phyloP scores from a whole-genome alignment of 495 filamentous ascomycete genomes.

The Penicillium lividum region DNA sequence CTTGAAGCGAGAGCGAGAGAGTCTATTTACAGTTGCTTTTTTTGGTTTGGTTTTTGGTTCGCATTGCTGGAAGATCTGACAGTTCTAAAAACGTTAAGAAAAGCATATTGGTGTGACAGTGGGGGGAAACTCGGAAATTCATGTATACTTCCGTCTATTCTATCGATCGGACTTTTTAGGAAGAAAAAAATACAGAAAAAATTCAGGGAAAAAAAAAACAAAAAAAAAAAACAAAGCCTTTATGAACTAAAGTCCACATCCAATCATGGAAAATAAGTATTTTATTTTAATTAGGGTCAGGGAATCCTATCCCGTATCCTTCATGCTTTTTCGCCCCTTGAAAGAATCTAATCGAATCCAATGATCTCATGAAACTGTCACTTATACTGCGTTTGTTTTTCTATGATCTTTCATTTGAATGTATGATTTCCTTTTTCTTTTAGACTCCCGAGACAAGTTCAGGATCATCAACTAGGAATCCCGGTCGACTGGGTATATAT shows the following conservation, averaged over 20 bases:
- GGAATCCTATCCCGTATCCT: neutral
- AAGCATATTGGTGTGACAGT: neutral
- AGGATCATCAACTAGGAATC: neutral
- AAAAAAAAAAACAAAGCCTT: no score
- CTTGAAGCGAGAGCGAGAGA: neutral
- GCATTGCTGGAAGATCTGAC: neutral
- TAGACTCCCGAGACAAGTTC: neutral
- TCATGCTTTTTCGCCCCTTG: neutral
- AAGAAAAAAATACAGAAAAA: no score
- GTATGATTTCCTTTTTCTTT: neutral
- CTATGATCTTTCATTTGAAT: neutral
- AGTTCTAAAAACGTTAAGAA: neutral
- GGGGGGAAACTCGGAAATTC: neutral
- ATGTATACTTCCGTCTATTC: neutral
- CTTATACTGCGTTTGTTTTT: neutral
- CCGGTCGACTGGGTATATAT: neutral
- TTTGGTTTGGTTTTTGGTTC: neutral
- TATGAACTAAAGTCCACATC: no score
- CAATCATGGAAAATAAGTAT: neutral
- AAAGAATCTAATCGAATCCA: neutral
- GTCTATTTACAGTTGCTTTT: neutral
- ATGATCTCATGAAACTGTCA: constrained; percentile 24
- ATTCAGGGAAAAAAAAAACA: no score
- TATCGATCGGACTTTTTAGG: neutral
- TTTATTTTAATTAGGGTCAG: neutral